These are phyloP conservation scores for Chrysoporthe austroafricana DNA, from an alignment of 2,329 filamentous ascomycete genomes.

Conservation along the genomic window DNA sequence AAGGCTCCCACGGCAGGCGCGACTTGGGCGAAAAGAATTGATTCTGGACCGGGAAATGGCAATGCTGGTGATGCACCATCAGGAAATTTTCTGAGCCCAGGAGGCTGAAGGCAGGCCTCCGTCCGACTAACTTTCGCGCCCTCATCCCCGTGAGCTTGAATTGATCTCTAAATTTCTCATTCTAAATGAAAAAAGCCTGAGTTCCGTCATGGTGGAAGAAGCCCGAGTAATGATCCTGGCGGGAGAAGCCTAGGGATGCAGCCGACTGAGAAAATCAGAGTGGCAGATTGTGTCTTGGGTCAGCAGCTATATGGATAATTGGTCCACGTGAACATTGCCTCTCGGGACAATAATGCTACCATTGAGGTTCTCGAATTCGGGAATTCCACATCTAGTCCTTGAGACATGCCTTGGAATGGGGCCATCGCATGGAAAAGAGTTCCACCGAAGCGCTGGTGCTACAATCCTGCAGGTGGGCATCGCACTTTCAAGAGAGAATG, in stretches of 20 bases:
- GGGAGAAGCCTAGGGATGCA: background rate
- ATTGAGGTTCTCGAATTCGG: too few relatives aligned
- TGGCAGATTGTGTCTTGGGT: background rate
- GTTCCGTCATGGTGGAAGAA: background rate
- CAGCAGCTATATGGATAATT: background rate
- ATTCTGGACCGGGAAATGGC: background rate
- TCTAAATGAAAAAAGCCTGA: background rate
- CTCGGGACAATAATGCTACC: background rate
- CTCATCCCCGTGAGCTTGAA: too few relatives aligned
- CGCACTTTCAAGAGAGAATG: conserved; percentile 4
- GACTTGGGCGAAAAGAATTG: background rate
- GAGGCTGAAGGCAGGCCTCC: background rate
- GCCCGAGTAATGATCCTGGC: too few relatives aligned
- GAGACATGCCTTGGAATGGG: too few relatives aligned
- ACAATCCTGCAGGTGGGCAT: background rate
- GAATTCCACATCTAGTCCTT: too few relatives aligned
- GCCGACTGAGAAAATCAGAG: background rate
- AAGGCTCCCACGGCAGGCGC: background rate
- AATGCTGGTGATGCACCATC: background rate
- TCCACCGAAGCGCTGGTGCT: background rate
- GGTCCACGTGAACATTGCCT: background rate
- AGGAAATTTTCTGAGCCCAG: background rate
- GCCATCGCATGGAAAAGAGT: background rate
- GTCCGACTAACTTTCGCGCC: too few relatives aligned
- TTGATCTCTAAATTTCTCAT: background rate